Evolutionary conservation across 2,329 filamentous ascomycete species (phyloP).

Genomic region (Ascochyta pisi): DNA sequence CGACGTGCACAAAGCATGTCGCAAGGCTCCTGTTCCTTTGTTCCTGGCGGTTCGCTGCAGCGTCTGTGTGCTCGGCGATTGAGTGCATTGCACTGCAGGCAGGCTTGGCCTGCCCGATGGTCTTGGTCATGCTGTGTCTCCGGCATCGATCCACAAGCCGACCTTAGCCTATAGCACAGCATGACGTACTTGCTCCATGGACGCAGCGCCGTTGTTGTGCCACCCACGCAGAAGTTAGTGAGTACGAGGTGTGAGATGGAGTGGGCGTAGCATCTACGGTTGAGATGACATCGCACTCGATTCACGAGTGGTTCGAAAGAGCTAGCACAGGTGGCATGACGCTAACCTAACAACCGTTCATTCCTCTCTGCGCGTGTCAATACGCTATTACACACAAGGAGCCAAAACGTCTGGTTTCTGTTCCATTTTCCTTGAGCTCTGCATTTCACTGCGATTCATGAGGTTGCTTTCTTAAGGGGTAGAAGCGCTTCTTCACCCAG

Average conservation of each 20-base stretch:
- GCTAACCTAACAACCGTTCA: neutral
- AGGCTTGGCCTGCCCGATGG: slow-evolving; percentile 1
- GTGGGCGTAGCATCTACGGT: neutral
- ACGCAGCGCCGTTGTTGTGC: slow-evolving; percentile 18
- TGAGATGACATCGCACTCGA: no score
- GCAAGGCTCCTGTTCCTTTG: slow-evolving; percentile 5
- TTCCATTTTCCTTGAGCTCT: no score
- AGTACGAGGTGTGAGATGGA: neutral
- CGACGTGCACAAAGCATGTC: slow-evolving; percentile 18
- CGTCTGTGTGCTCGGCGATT: slow-evolving; percentile 1
- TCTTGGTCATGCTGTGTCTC: slow-evolving; percentile 23
- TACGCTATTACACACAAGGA: no score
- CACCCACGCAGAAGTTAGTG: neutral
- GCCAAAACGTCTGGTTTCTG: no score
- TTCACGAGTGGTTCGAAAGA: neutral
- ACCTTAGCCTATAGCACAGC: slow-evolving; percentile 26
- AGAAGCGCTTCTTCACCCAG: no score
- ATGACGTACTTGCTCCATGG: slow-evolving; percentile 20
- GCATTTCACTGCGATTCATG: no score
- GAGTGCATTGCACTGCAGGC: slow-evolving; percentile 3
- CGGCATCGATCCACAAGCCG: slow-evolving; percentile 18
- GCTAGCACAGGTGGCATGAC: neutral
- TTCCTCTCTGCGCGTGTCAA: neutral
- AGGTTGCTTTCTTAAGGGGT: no score
- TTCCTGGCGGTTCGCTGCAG: slow-evolving; percentile 27